A percentile compares a stretch with the other conserved stretches of the same genome.
phyloP scores from a whole-genome alignment of 108 stramenopile genomes.

The Nitzschia palea region DNA sequence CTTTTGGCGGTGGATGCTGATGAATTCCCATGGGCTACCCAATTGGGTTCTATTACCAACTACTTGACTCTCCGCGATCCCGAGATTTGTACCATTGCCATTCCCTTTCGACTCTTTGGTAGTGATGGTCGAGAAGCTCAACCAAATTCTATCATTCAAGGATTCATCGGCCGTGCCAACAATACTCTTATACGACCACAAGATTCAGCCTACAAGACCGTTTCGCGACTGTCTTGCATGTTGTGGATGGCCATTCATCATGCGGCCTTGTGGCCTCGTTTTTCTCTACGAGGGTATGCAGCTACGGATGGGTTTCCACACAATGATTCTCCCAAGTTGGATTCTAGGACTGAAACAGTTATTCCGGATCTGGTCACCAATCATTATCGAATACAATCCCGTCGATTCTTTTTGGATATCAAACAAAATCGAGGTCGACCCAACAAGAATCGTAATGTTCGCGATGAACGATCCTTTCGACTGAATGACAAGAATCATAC shows the following conservation, averaged over 20 bases:
- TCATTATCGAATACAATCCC: constrained; percentile 13
- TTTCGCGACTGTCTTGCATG: neutral
- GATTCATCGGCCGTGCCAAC: constrained; percentile 9
- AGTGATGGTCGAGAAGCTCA: constrained; percentile 13
- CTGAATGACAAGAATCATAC: neutral
- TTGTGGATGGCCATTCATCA: constrained; percentile 17
- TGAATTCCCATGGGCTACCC: constrained; percentile 20
- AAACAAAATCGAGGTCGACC: constrained; percentile 7
- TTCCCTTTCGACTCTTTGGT: constrained; percentile 13
- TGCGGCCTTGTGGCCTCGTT: neutral
- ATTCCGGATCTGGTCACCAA: constrained; percentile 4
- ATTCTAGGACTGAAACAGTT: neutral
- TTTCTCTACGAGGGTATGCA: neutral
- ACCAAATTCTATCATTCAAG: constrained; percentile 6
- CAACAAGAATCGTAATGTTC: constrained; percentile 4
- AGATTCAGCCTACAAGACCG: neutral
- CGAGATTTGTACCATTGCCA: constrained; percentile 5
- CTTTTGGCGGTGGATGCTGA: constrained; percentile 5
- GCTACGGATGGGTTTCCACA: neutral
- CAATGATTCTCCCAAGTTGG: neutral
- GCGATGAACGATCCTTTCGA: constrained; percentile 14
- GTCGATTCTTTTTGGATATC: constrained; percentile 12
- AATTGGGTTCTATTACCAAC: neutral
- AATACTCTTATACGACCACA: neutral
- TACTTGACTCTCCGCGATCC: constrained; percentile 5